Percentiles rank a stretch among this genome's conserved stretches.
Evolutionary conservation across 208 protist genomes (phyloP).

Genomic region (Acanthamoeba healyi): DNA sequence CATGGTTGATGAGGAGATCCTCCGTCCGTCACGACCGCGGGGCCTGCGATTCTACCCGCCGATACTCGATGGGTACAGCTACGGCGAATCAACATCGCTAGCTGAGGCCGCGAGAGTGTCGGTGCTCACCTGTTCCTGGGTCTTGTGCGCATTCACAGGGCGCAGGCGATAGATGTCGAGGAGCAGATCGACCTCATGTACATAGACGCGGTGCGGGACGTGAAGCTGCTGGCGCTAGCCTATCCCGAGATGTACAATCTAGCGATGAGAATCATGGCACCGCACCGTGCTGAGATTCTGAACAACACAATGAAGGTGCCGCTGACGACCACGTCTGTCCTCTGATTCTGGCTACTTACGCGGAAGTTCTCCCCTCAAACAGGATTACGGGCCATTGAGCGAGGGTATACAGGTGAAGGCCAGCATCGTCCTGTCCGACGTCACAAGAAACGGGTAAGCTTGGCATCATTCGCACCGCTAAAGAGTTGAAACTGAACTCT

Average conservation of each 20-base stretch:
- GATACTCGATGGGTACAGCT: not conserved
- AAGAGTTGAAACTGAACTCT: no score
- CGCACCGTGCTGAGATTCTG: conserved; percentile 14
- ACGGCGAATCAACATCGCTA: no score
- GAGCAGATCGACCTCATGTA: conserved; percentile 36
- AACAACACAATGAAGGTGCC: conserved; percentile 16
- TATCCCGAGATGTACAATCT: conserved; percentile 27
- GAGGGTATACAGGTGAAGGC: conserved; percentile 53
- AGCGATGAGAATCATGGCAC: not conserved
- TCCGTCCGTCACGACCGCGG: conserved; percentile 2
- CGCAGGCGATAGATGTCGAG: not conserved
- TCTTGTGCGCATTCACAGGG: not conserved
- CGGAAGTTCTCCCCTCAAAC: not conserved
- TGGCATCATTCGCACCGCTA: not conserved
- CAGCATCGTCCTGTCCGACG: conserved; percentile 36
- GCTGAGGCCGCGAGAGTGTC: no score
- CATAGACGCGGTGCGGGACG: conserved; percentile 5
- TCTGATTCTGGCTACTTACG: not conserved
- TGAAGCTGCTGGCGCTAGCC: conserved; percentile 24
- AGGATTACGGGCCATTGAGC: conserved; percentile 55
- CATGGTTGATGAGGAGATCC: not conserved
- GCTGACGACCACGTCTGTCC: not conserved
- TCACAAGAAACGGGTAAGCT: conserved; percentile 10
- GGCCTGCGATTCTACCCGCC: not conserved
- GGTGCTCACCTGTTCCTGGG: not conserved